These are phyloP conservation scores for Collybiopsis confluens DNA, from an alignment of 768 basidiomycete species.

Conservation along the genomic window DNA sequence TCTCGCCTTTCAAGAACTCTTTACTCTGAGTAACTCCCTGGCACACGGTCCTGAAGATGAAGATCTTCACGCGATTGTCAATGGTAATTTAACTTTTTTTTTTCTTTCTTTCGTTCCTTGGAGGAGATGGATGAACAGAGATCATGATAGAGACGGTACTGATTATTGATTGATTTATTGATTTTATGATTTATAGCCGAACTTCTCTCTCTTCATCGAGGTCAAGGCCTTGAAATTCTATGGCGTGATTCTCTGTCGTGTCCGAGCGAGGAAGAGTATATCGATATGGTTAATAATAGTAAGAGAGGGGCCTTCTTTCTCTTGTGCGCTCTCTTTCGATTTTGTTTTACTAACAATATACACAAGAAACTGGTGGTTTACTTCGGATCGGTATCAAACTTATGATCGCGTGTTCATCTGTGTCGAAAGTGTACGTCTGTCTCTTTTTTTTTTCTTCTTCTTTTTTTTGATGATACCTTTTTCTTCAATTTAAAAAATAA, in stretches of 20 bases:
- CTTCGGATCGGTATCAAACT: conserved; percentile 90
- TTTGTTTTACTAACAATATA: background rate
- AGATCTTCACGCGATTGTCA: conserved; percentile 70
- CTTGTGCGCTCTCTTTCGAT: no score
- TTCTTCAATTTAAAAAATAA: no score
- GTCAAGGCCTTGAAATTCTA: conserved; percentile 90
- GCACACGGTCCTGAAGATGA: conserved; percentile 22
- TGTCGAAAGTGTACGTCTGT: conserved; percentile 52
- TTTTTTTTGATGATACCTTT: no score
- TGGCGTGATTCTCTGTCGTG: conserved; percentile 92
- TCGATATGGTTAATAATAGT: conserved; percentile 97
- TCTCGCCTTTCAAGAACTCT: conserved; percentile 83
- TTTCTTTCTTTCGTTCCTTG: no score
- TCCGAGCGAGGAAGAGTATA: conserved; percentile 92
- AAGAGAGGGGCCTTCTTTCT: no score
- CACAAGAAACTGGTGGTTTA: conserved; percentile 94
- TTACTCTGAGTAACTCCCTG: conserved; percentile 40
- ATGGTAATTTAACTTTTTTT: no score
- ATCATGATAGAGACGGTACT: no score
- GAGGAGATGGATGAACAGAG: no score
- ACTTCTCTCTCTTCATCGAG: conserved; percentile 84
- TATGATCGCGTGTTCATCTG: conserved; percentile 88
- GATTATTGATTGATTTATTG: no score
- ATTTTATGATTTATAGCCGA: conserved; percentile 44
- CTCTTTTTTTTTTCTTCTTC: background rate